A percentile compares a stretch with the other conserved stretches of the same genome.
Evolutionary conservation across 768 basidiomycete species (phyloP).

Genomic region (Gloeopeniophorella convolvens): DNA sequence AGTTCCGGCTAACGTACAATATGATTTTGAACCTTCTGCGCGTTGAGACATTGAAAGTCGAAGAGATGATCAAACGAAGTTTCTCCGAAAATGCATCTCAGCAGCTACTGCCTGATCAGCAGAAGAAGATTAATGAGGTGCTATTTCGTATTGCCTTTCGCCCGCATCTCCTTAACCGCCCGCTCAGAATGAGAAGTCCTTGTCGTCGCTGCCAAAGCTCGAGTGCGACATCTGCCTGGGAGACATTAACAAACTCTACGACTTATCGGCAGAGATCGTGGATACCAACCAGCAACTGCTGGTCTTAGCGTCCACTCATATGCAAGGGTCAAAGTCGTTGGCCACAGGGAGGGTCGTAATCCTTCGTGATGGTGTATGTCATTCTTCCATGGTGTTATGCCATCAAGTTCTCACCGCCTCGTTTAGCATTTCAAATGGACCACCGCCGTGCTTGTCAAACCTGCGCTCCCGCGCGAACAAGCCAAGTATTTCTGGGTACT

Average conservation of each 20-base stretch:
- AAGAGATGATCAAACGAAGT: conserved; percentile 99
- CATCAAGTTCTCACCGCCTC: conserved; percentile 4
- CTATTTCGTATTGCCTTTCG: conserved; percentile 20
- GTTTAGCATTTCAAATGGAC: conserved; percentile 71
- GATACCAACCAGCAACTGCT: conserved; percentile 58
- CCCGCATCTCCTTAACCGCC: conserved; percentile 8
- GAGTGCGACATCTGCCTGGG: conserved; percentile 60
- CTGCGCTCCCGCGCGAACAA: conserved; percentile 44
- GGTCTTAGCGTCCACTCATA: conserved; percentile 48
- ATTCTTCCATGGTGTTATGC: neutral
- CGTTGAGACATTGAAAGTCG: conserved; percentile 91
- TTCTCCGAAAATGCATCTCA: conserved; percentile 99
- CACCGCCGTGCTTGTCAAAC: conserved; percentile 65
- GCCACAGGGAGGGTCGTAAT: conserved; percentile 74
- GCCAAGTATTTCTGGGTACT: conserved; percentile 60
- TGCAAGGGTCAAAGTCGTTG: conserved; percentile 64
- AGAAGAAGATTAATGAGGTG: conserved; percentile 81
- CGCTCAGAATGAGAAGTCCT: conserved; percentile 60
- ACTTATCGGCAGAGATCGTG: conserved; percentile 56
- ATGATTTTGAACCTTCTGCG: conserved; percentile 97
- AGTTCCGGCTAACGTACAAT: conserved; percentile 97
- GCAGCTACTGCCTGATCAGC: conserved; percentile 85
- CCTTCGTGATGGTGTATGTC: conserved; percentile 70
- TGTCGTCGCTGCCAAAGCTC: conserved; percentile 57
- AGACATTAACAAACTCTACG: conserved; percentile 75